Base-by-base conservation (phyloP, 2,329 filamentous ascomycete species). In the Fusarium falciforme region DNA sequence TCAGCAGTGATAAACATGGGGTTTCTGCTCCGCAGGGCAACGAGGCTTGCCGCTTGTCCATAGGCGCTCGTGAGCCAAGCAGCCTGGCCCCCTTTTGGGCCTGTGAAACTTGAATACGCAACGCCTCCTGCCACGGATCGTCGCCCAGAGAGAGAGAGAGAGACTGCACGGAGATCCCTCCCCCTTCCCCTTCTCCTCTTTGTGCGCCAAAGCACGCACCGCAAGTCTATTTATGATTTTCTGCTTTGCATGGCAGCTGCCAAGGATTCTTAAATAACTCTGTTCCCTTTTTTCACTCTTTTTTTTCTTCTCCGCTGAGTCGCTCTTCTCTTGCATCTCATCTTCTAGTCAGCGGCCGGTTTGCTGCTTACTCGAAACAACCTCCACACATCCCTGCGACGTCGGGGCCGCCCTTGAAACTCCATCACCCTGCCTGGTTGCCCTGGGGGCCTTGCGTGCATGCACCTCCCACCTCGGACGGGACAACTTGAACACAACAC, bases 61-160 rank as follows among this genome's bases (percentile, higher is more conserved):
- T 73, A 74, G 68, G 61, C 71, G 68, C 71, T 62, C 49, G 62
- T 47, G 42, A 47, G 42, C 42, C 42, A 47, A 47, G 22, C 42
- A 47, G 49, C 4, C 20, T 57, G 52, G 52, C 52, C 52, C 47
- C 60, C 44, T 55, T 35, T 57, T 55, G 57, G 25, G 49, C 63
- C 68, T 68, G 58, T 77, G 75, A 76, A 76, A 75, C 75, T 67
- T 64, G 40, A 67, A 70, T 67, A 8, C 60, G 69, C 68, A 77
- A 75, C 75, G 70, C 68, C 66, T 71, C 64, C 52, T 77, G 75
- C 67, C 61, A 68, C 73, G 74, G 75, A 76, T 75, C 52, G 68
- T 72, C 67, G 64, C 68, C 61, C 59, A 33, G 38, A 22, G n/a
- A 49, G n/a, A 22, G n/a, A 49, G n/a, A 49, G 47, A 54, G 55